Evolutionary conservation across 1,284 basidiomycete species (phyloP), one percentile per base, ranked within the genome.

Genomic region (Ceratobasidium sp.): DNA sequence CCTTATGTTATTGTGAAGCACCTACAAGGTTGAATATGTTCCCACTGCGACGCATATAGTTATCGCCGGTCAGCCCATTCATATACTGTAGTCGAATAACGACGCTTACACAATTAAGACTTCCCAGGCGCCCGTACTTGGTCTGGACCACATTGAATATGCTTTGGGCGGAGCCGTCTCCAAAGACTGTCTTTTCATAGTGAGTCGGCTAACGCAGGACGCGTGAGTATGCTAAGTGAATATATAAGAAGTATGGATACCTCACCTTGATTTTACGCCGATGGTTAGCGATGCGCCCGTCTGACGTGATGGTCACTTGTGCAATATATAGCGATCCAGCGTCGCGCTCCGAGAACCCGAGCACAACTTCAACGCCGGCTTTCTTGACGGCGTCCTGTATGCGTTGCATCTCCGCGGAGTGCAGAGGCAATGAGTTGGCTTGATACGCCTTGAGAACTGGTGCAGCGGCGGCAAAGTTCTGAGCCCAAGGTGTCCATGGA

Each of bases 401-500:
- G 40, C 83, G 83, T 46, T 84, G 81, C 84, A 84, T 84, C 78
- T 85, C 84, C 4, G 83, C 82, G 3, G 84, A 85, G 66, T 84
- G 84, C 7, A 84, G 79, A 1, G 83, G 81, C 42, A 85, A 70
- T 0, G 84, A 82, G 72, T 84, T 84, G n/a, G 83, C 83, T 67
- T 84, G 83, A 51, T 85, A 85, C 64, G 83, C 78, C 63, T 84
- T 84, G 42, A 83, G 82, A 7, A 68, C 66, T 28, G 66, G 66
- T 28, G 66, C 66, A 51, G 66, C 66, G 6, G 82, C 81, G 5
- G 83, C 81, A 63, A 84, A 84, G 56, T 82, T 82, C 70, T 84
- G 83, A 3, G 83, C 83, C 83, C 84, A 84, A 18, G 84, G 83
- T 4, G 83, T 84, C 84, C 84, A 84, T 13, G 84, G 84, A 79